A percentile compares a stretch with the other conserved stretches of the same genome.
These are phyloP conservation scores for Didymellaceae sp. DNA, from an alignment of 2,329 filamentous ascomycete species.

Conservation along the genomic window DNA sequence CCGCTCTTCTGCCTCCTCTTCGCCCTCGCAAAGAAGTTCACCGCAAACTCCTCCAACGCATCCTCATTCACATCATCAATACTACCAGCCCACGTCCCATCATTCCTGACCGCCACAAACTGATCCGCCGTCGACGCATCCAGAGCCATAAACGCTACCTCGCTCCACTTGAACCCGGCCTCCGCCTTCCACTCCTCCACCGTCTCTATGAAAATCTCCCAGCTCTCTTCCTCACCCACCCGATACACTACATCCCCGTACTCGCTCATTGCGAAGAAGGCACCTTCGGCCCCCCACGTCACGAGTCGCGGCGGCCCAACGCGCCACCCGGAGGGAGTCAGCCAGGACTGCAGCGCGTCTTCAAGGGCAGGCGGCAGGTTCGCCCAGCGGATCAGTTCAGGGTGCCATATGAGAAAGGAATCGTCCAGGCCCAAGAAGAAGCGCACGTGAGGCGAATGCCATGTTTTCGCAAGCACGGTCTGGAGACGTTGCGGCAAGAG, in stretches of 20 bases:
- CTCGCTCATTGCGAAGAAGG: slow-evolving; percentile 47
- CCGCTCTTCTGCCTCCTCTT: slow-evolving; percentile 5
- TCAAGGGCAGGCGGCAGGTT: slow-evolving; percentile 37
- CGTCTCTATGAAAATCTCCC: slow-evolving; percentile 44
- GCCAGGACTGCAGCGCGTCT: slow-evolving; percentile 43
- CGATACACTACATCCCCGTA: slow-evolving; percentile 43
- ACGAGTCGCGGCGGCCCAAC: slow-evolving; percentile 43
- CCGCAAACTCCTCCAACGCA: slow-evolving; percentile 39
- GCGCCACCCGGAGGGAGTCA: slow-evolving; percentile 47
- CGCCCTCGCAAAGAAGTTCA: slow-evolving; percentile 38
- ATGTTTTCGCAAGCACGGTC: slow-evolving; percentile 29
- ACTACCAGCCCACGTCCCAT: slow-evolving; percentile 45
- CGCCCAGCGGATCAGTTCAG: slow-evolving; percentile 43
- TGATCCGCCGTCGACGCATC: slow-evolving; percentile 40
- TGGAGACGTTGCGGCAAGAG: slow-evolving; percentile 31
- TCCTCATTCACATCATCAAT: slow-evolving; percentile 44
- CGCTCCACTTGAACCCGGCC: slow-evolving; percentile 38
- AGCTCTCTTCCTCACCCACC: slow-evolving; percentile 31
- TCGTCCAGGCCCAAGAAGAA: slow-evolving; percentile 38
- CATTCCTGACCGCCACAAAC: slow-evolving; percentile 44
- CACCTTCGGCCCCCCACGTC: slow-evolving; percentile 40
- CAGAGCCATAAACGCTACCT: slow-evolving; percentile 40
- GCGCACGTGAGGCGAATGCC: slow-evolving; percentile 40
- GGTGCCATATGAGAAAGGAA: slow-evolving; percentile 47
- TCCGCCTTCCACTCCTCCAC: slow-evolving; percentile 46